Evolutionary conservation across 2,329 filamentous ascomycete species (phyloP).

Genomic region (Hirsutella minnesotensis): DNA sequence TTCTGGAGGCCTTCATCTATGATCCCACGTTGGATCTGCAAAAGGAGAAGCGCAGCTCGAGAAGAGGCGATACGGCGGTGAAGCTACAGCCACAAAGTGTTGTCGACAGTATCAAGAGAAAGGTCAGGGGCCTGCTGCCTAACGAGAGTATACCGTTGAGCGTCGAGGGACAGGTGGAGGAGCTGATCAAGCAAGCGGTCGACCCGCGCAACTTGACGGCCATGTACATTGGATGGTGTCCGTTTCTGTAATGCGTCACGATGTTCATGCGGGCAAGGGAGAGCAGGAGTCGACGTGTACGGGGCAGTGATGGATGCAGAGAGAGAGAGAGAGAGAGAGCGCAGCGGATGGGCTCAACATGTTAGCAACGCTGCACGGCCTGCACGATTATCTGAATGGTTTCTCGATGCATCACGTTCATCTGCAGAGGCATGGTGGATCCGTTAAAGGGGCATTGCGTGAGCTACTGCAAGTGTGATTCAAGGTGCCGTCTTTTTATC

Average conservation of each 20-base stretch:
- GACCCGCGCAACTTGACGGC: constrained; percentile 67
- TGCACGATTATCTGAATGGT: too few relatives aligned
- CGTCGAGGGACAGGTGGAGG: constrained; percentile 95
- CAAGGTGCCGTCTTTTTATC: too few relatives aligned
- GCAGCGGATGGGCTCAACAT: too few relatives aligned
- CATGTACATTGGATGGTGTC: constrained; percentile 96
- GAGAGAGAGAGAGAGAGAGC: too few relatives aligned
- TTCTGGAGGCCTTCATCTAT: constrained; percentile 92
- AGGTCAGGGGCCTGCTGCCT: constrained; percentile 72
- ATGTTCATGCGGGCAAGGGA: background rate
- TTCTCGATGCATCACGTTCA: too few relatives aligned
- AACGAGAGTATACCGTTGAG: constrained; percentile 87
- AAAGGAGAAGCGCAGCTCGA: constrained; percentile 41
- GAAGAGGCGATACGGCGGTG: constrained; percentile 27
- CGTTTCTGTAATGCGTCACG: constrained; percentile 33
- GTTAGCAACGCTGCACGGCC: too few relatives aligned
- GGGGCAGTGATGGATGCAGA: background rate
- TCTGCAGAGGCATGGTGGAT: too few relatives aligned
- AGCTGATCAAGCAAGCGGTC: constrained; percentile 78
- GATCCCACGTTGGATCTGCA: constrained; percentile 93
- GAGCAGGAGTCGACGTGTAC: background rate
- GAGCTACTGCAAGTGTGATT: too few relatives aligned
- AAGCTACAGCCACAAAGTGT: constrained; percentile 57
- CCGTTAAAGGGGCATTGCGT: too few relatives aligned
- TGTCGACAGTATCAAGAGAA: constrained; percentile 76